phyloP scores from a whole-genome alignment of 306 rosid species.

The Alnus glutinosa region DNA sequence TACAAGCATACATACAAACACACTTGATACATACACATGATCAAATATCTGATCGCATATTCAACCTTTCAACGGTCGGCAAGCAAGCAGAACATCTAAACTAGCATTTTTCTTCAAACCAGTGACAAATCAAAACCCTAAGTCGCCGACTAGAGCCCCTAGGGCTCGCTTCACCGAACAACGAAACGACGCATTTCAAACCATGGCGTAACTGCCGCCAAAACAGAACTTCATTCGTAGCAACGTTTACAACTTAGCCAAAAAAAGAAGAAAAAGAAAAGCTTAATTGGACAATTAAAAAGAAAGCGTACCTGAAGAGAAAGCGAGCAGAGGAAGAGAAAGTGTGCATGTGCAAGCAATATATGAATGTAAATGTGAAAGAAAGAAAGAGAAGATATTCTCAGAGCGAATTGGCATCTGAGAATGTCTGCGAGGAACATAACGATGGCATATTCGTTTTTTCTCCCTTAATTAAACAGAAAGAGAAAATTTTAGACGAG shows the following conservation, averaged over 20 bases:
- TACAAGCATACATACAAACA: too few species aligned
- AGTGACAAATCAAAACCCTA: conserved; percentile 12
- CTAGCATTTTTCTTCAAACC: not conserved
- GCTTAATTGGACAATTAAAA: not conserved
- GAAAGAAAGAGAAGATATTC: conserved; percentile 1
- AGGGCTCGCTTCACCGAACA: conserved; percentile 8
- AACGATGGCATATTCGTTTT: conserved; percentile 44
- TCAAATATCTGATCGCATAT: not conserved
- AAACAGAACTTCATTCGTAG: not conserved
- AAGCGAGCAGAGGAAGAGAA: conserved; percentile 14
- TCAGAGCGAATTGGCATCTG: conserved; percentile 41
- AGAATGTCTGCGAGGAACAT: conserved; percentile 53
- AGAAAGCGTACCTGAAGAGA: conserved; percentile 24
- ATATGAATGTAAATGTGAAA: not conserved
- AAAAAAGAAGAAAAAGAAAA: not conserved
- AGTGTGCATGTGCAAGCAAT: conserved; percentile 25
- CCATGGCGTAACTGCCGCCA: conserved; percentile 1
- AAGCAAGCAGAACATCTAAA: not conserved
- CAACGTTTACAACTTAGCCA: not conserved
- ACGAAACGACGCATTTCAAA: not conserved
- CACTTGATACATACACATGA: not conserved
- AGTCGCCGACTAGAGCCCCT: not conserved
- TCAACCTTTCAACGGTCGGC: not conserved
- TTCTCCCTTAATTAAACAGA: not conserved
- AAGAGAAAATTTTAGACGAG: not conserved